phyloP scores from a whole-genome alignment of 306 rosid genomes.

The Acmispon strigosus region DNA sequence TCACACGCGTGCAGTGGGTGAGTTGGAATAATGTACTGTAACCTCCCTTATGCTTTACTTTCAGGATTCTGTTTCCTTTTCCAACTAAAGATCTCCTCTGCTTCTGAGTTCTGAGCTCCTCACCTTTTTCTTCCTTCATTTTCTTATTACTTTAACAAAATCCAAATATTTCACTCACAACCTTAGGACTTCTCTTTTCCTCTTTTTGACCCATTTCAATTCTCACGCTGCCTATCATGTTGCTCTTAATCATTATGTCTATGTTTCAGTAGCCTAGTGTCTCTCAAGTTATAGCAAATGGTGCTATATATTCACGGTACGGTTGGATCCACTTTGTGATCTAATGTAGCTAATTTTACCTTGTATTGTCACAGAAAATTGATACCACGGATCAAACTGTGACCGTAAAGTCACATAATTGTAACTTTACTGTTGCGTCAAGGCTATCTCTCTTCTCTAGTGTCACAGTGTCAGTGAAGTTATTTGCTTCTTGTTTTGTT shows the following conservation, averaged over 20 bases:
- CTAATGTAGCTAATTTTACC: no score
- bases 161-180: not conserved
- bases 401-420: no score
- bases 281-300: no score
- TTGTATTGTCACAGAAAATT: no score
- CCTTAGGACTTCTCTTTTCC: conserved; percentile 2
- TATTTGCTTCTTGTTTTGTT: no score
- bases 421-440: no score
- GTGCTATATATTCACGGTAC: no score
- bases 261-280: not conserved
- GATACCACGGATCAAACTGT: no score
- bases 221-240: conserved; percentile 28
- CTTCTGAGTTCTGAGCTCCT: conserved; percentile 33
- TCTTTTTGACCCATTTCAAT: conserved; percentile 37
- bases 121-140: conserved; percentile 14
- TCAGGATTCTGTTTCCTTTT: conserved; percentile 54
- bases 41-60: conserved; percentile 38
- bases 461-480: no score
- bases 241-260: conserved; percentile 40
- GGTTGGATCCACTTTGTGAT: no score
- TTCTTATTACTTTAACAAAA: conserved; percentile 17
- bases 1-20: conserved; percentile 35
- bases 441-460: no score
- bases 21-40: conserved; percentile 37
- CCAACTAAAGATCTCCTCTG: conserved; percentile 22